phyloP scores from a whole-genome alignment of 257 asterid genomes.

The Solanum sejunctum region DNA sequence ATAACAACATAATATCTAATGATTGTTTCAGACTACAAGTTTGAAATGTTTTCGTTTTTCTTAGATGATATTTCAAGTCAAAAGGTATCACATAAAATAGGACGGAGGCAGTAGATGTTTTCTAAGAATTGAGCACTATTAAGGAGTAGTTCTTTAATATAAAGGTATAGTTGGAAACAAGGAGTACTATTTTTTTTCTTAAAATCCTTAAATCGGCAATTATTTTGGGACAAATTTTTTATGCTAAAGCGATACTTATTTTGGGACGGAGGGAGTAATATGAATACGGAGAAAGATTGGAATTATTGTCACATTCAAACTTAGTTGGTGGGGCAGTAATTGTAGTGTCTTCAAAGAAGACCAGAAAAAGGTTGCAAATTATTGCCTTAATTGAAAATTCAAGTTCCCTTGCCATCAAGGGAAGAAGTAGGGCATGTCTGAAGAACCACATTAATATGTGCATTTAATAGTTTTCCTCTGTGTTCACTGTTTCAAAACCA shows the following conservation, averaged over 20 bases:
- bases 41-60: too few species aligned
- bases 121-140: too few species aligned
- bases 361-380: not conserved
- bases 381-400: not conserved
- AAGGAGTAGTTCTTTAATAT: not conserved
- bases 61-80: too few species aligned
- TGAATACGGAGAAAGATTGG: not conserved
- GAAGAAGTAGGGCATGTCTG: not conserved
- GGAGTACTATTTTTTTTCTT: not conserved
- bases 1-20: too few species aligned
- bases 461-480: not conserved
- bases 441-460: not conserved
- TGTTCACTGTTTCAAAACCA: not conserved
- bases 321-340: not conserved
- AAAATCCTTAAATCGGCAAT: not conserved
- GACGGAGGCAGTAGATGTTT: not conserved
- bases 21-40: too few species aligned
- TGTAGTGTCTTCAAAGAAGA: not conserved
- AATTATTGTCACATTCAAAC: not conserved
- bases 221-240: not conserved
- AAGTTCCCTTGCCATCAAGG: not conserved
- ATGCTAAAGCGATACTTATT: not conserved
- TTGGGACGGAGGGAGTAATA: not conserved
- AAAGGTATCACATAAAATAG: too few species aligned
- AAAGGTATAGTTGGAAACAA: not conserved